A percentile compares a stretch with the other conserved stretches of the same genome.
Conservation (phyloP, 2,329 filamentous ascomycete species). For the Fusarium globosum region DNA sequence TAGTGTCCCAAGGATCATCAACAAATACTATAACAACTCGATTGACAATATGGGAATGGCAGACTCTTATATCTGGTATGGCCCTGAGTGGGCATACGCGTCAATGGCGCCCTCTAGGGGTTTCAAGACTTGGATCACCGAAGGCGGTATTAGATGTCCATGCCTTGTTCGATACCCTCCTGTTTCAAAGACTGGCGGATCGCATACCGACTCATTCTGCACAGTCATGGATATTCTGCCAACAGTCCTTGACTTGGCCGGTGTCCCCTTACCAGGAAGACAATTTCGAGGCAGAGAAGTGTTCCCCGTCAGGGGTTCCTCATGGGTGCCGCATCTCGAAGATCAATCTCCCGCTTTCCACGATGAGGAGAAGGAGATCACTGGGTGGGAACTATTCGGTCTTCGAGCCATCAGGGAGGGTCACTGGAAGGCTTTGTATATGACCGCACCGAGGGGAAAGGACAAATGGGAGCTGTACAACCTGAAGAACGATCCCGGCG, state of each 20-base stretch:
- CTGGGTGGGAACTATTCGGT: slow-evolving; percentile 68
- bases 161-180: slow-evolving; percentile 47
- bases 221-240: slow-evolving; percentile 64
- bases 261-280: slow-evolving; percentile 50
- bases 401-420: slow-evolving; percentile 63
- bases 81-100: slow-evolving; percentile 63
- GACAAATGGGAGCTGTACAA: slow-evolving; percentile 31
- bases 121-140: slow-evolving; percentile 48
- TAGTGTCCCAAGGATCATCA: slow-evolving; percentile 32
- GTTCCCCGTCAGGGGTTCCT: slow-evolving; percentile 59
- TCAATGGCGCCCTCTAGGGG: slow-evolving; percentile 53
- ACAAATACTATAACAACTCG: slow-evolving; percentile 59
- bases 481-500: slow-evolving; percentile 15
- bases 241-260: slow-evolving; percentile 60
- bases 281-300: slow-evolving; percentile 58
- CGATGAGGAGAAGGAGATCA: slow-evolving; percentile 60
- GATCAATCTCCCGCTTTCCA: slow-evolving; percentile 53
- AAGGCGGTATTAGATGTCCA: slow-evolving; percentile 41
- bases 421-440: slow-evolving; percentile 61
- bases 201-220: slow-evolving; percentile 46
- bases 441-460: slow-evolving; percentile 21
- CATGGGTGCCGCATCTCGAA: slow-evolving; percentile 32
- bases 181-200: slow-evolving; percentile 38
- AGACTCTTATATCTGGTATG: slow-evolving; percentile 71
- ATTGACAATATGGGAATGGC: slow-evolving; percentile 66